Base-by-base conservation (phyloP, 2,329 filamentous ascomycete species). In the Hymenoscyphus fraxineus region DNA sequence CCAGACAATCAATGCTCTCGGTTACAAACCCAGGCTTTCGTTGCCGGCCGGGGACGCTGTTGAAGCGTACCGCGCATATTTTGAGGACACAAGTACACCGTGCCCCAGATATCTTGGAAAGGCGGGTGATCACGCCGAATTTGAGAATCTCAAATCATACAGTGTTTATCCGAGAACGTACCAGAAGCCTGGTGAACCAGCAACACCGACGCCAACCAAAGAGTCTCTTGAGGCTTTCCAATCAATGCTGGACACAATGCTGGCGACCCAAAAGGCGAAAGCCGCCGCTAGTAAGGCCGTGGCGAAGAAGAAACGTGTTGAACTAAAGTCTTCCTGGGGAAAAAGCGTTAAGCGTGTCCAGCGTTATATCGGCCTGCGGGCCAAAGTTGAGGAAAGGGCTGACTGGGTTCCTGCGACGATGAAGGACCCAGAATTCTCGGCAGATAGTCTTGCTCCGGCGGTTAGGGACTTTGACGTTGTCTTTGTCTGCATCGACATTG, bases 401-500 rank as follows among this genome's bases (percentile, higher is more conserved):
- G 66, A 69, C 41, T 70, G 73, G 64, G 67, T 73, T 47, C 64
- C 71, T 39, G 70, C 72, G 58, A 67, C 73, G 27, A 66, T 68
- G 19, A 70, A 69, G 6, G 63, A 76, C 7, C 66, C 61, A 68
- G 73, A 59, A 74, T 72, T 87, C 47, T 77, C 85, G 72, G 70
- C 82, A 55, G 74, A 76, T n/a, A 70, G 80, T 47, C 76, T 79
- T 0, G 76, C 77, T 2, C 80, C 80, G 0, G 82, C 80, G 65
- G 65, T 75, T 0, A 81, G 82, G 60, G 83, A 87, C 35, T 72
- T 76, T 12, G 79, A 82, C n/a, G 82, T 86, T 0, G 81, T 96
- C 7, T 89, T 97, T 70, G 80, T 97, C 65, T 87, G 85, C 67
- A 81, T 98, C 56, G 95, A 99, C 71, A 80, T 95, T 39, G 95